Percentiles rank a stretch among this genome's conserved stretches.
These are phyloP conservation scores for Roridomyces roridus DNA, from an alignment of 768 basidiomycete genomes.

Conservation along the genomic window DNA sequence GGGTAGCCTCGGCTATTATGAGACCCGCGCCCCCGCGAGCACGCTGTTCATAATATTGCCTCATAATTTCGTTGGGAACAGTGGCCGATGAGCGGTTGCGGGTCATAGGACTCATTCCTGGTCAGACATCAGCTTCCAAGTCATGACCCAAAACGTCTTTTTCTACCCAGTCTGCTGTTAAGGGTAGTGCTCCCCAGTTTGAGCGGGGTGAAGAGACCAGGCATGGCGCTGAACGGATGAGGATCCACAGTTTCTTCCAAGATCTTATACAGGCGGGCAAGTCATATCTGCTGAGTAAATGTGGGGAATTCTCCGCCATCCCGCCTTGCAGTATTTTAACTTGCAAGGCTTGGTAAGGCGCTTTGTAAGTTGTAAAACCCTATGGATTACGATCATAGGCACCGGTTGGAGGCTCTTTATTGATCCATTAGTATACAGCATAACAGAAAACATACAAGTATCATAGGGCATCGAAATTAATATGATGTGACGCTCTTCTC, in stretches of 20 bases:
- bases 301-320: too few relatives aligned
- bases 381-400: too few relatives aligned
- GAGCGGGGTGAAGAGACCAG: constrained; percentile 36
- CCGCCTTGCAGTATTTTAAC: too few relatives aligned
- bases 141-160: not conserved
- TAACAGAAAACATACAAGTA: not conserved
- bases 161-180: constrained; percentile 39
- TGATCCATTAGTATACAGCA: constrained; percentile 2
- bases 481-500: constrained; percentile 87
- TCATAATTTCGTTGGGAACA: constrained; percentile 44
- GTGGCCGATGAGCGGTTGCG: constrained; percentile 44
- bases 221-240: constrained; percentile 1
- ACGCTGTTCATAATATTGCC: constrained; percentile 48
- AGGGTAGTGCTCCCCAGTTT: constrained; percentile 39
- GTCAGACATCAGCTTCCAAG: not conserved
- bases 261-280: too few relatives aligned
- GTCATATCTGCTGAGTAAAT: too few relatives aligned
- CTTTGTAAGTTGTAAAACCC: too few relatives aligned
- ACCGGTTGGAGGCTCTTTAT: too few relatives aligned
- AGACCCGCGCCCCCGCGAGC: constrained; percentile 42
- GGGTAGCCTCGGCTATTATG: constrained; percentile 45
- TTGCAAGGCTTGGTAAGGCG: too few relatives aligned
- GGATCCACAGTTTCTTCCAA: too few relatives aligned
- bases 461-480: constrained; percentile 96
- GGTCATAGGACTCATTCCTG: constrained; percentile 44